These are phyloP conservation scores for Neonectria faginata DNA, from an alignment of 2,329 filamentous ascomycete species.

Conservation along the genomic window DNA sequence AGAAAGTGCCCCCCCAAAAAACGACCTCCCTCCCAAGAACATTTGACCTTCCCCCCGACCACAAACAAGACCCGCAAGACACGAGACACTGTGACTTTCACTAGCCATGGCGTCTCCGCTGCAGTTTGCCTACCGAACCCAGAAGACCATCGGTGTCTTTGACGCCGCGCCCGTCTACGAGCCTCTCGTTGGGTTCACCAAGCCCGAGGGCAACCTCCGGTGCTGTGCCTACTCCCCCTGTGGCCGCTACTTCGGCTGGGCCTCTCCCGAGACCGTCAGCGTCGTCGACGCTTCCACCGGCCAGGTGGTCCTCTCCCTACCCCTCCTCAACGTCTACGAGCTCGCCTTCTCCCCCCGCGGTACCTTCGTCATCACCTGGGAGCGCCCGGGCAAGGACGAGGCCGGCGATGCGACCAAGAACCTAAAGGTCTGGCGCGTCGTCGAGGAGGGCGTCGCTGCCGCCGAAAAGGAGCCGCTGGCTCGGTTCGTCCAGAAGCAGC, in stretches of 20 bases:
- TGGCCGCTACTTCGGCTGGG: conserved; percentile 96
- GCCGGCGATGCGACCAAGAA: conserved; percentile 95
- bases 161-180: conserved; percentile 92
- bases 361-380: conserved; percentile 96
- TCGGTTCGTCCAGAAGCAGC: conserved; percentile 93
- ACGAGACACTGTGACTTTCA: conserved; percentile 79
- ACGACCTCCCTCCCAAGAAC: conserved; percentile 39
- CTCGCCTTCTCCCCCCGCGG: conserved; percentile 93
- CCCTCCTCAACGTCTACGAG: conserved; percentile 89
- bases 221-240: conserved; percentile 97
- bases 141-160: conserved; percentile 94
- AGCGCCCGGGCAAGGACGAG: conserved; percentile 92
- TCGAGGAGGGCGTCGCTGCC: conserved; percentile 73
- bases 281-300: conserved; percentile 86
- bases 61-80: conserved; percentile 45
- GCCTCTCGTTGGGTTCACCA: conserved; percentile 82
- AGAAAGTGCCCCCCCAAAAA: conserved; percentile 33
- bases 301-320: conserved; percentile 78
- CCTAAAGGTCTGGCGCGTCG: conserved; percentile 92
- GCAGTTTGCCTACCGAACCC: conserved; percentile 97
- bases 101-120: conserved; percentile 93
- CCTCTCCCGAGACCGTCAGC: conserved; percentile 85
- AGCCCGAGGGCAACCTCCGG: conserved; percentile 92
- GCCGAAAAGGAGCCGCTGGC: conserved; percentile 81
- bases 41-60: conserved; percentile 42